Percentiles rank a stretch among this genome's conserved stretches.
Evolutionary conservation across 2,329 filamentous ascomycete species (phyloP).

Genomic region (Cladosporium colombiae): DNA sequence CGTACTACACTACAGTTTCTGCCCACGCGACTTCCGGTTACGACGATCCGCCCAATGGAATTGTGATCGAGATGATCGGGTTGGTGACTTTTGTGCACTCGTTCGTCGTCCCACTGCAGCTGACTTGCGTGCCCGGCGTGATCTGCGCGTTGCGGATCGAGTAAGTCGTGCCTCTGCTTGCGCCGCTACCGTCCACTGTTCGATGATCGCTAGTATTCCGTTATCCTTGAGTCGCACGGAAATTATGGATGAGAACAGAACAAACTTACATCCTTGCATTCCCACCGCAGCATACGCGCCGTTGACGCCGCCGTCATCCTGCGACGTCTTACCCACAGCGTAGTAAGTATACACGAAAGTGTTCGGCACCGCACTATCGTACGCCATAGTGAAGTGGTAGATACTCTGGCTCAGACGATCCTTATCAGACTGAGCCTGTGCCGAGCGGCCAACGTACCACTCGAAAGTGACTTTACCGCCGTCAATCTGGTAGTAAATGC

Average conservation of each 20-base stretch:
- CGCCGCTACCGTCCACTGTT: slow-evolving; percentile 5
- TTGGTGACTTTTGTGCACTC: slow-evolving; percentile 20
- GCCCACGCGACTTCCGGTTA: background rate
- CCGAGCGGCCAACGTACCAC: slow-evolving; percentile 32
- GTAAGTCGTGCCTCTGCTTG: slow-evolving; percentile 23
- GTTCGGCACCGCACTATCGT: slow-evolving; percentile 32
- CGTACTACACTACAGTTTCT: background rate
- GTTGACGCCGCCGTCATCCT: slow-evolving; percentile 26
- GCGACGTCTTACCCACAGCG: slow-evolving; percentile 13
- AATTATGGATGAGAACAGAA: too few species aligned
- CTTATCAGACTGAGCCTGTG: slow-evolving; percentile 12
- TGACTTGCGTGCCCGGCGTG: slow-evolving; percentile 28
- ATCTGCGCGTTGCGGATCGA: slow-evolving; percentile 23
- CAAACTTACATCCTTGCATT: slow-evolving; percentile 34
- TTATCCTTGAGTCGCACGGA: too few species aligned
- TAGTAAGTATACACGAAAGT: slow-evolving; percentile 35
- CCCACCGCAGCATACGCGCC: slow-evolving; percentile 31
- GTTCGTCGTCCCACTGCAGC: slow-evolving; percentile 29
- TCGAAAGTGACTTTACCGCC: slow-evolving; percentile 33
- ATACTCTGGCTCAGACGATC: slow-evolving; percentile 11
- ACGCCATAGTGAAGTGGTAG: slow-evolving; percentile 38
- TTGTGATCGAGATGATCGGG: background rate
- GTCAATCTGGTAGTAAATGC: slow-evolving; percentile 38
- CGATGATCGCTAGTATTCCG: background rate
- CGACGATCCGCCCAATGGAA: background rate